These are phyloP conservation scores for Fallopia convolvulus DNA, from an alignment of 148 eudicot species.

Conservation along the genomic window DNA sequence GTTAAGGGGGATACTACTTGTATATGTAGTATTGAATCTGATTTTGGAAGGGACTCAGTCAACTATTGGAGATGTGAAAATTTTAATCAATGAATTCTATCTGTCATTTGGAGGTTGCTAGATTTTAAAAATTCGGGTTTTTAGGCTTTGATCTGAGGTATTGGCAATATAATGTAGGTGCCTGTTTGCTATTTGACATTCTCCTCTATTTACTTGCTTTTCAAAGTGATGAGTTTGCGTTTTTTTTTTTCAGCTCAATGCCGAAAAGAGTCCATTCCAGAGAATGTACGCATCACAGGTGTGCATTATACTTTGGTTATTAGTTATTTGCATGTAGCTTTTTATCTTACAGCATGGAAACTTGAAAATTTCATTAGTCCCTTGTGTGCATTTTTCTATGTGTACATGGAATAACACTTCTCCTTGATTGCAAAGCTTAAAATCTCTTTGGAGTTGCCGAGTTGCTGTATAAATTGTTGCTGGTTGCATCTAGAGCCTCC, in stretches of 20 bases:
- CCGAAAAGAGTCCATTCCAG: conserved; percentile 88
- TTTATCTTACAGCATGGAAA: background rate
- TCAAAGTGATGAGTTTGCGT: background rate
- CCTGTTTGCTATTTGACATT: background rate
- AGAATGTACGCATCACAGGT: conserved; percentile 91
- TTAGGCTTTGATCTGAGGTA: background rate
- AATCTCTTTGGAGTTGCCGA: background rate
- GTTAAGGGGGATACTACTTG: background rate
- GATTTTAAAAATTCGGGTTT: background rate
- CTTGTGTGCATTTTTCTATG: background rate
- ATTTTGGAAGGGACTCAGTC: background rate
- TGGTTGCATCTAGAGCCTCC: background rate
- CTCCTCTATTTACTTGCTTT: background rate
- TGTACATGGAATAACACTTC: background rate
- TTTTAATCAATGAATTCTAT: background rate
- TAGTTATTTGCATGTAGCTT: background rate
- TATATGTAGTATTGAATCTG: background rate
- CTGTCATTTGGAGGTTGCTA: background rate
- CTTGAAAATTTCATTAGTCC: background rate
- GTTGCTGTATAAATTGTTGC: background rate
- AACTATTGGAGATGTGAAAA: background rate
- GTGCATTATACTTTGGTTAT: conserved; percentile 13
- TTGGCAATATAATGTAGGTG: background rate
- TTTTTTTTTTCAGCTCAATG: conserved; percentile 52
- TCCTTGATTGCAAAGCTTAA: background rate